phyloP scores from a whole-genome alignment of 331 rosid genomes.

The Cydonia oblonga region DNA sequence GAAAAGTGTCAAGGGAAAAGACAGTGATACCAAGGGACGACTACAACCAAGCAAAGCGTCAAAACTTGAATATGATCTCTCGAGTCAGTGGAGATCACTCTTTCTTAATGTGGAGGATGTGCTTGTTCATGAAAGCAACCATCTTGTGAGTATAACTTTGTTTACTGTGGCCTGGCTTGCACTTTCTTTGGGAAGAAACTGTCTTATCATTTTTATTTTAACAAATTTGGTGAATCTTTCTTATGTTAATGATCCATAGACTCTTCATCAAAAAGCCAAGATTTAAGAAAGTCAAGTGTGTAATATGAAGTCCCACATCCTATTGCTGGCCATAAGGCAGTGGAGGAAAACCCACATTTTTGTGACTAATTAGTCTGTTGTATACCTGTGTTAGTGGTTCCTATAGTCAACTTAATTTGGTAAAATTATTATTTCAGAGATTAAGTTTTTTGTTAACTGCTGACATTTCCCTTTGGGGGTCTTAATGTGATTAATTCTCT shows the following conservation, averaged over 20 bases:
- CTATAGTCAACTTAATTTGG: neutral
- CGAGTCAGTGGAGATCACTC: slow-evolving; percentile 76
- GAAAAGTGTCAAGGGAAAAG: slow-evolving; percentile 45
- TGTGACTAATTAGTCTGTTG: neutral
- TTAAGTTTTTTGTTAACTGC: neutral
- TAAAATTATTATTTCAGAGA: neutral
- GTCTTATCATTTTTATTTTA: neutral
- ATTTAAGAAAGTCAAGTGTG: no score
- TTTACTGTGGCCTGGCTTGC: neutral
- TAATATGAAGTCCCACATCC: neutral
- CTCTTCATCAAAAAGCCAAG: no score
- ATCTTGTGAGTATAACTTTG: slow-evolving; percentile 55
- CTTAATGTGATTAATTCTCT: slow-evolving; percentile 13
- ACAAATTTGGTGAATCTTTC: neutral
- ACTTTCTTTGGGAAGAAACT: slow-evolving; percentile 1
- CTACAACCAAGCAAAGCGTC: slow-evolving; percentile 25
- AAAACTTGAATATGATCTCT: slow-evolving; percentile 46
- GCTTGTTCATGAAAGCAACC: slow-evolving; percentile 45
- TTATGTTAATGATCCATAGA: neutral
- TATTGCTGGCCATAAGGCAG: neutral
- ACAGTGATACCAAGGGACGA: slow-evolving; percentile 14
- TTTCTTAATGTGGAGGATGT: slow-evolving; percentile 59
- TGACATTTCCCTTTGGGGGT: neutral
- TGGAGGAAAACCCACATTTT: neutral
- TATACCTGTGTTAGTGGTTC: neutral